These are phyloP conservation scores for Stephania japonica DNA, from an alignment of 164 flowering plant species.

Conservation along the genomic window DNA sequence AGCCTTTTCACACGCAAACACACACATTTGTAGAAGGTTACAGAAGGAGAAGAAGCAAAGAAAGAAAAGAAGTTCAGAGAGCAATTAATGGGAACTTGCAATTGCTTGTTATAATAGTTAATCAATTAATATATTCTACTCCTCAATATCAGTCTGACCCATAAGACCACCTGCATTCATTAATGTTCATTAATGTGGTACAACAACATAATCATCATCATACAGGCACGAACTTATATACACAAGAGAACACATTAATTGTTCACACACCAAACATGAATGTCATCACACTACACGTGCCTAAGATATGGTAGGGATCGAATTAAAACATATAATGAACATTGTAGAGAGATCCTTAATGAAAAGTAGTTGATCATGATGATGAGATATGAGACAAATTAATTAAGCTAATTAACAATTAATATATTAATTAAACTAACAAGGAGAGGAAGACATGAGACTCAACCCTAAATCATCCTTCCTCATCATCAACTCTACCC, in stretches of 20 bases:
- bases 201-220: constrained; percentile 18
- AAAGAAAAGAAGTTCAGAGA: constrained; percentile 5
- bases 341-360: constrained; percentile 8
- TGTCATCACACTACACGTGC: constrained; percentile 10
- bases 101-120: constrained; percentile 10
- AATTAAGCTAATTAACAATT: too few species aligned
- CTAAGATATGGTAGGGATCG: not conserved
- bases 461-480: constrained; percentile 76
- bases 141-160: constrained; percentile 2
- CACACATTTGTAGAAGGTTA: constrained; percentile 6
- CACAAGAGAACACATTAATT: constrained; percentile 5
- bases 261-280: constrained; percentile 9
- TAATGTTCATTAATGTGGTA: constrained; percentile 22
- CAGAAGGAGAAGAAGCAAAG: constrained; percentile 6
- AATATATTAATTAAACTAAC: constrained; percentile 14
- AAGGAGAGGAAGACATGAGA: constrained; percentile 78
- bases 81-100: constrained; percentile 6
- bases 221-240: constrained; percentile 19
- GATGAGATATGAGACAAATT: constrained; percentile 2
- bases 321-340: constrained; percentile 3
- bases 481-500: constrained; percentile 36
- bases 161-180: constrained; percentile 39
- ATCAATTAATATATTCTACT: constrained; percentile 15
- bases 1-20: constrained; percentile 22
- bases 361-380: not conserved